Evolutionary conservation across 768 basidiomycete species (phyloP).

Genomic region (Cystofilobasidium capitatum): DNA sequence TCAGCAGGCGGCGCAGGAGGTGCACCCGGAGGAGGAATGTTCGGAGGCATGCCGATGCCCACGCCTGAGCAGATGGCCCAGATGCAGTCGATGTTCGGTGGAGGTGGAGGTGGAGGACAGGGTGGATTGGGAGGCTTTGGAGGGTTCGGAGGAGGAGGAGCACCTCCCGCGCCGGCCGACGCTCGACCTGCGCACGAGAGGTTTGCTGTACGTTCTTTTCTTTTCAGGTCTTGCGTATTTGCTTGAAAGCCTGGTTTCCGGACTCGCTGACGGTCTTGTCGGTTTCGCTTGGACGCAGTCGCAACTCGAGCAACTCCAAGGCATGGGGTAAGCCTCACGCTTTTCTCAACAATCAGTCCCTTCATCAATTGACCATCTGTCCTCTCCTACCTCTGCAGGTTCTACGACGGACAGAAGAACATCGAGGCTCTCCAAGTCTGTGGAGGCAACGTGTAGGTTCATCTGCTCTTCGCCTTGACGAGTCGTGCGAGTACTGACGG

Average conservation of each 20-base stretch:
- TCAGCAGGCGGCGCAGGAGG: background rate
- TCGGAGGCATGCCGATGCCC: constrained; percentile 23
- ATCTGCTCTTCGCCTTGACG: too few relatives aligned
- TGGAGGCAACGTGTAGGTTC: constrained; percentile 16
- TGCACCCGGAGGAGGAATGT: constrained; percentile 2
- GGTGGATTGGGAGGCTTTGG: constrained; percentile 16
- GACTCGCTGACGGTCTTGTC: background rate
- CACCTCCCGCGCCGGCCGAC: constrained; percentile 1
- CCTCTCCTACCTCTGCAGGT: background rate
- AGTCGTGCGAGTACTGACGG: background rate
- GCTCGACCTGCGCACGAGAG: constrained; percentile 25
- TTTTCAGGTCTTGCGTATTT: background rate
- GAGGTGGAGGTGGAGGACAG: constrained; percentile 14
- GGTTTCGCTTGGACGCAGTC: background rate
- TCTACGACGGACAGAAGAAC: constrained; percentile 27
- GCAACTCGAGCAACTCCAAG: constrained; percentile 23
- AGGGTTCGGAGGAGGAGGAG: background rate
- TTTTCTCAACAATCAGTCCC: background rate
- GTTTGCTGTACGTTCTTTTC: constrained; percentile 12
- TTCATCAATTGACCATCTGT: background rate
- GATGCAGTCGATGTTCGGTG: constrained; percentile 27
- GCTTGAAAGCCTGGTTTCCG: too few relatives aligned
- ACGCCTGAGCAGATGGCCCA: constrained; percentile 25
- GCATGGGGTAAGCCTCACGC: constrained; percentile 16
- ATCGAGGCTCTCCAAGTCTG: constrained; percentile 13